These are phyloP conservation scores for Yarrowia divulgata DNA, from an alignment of 805 yeast genomes.

Conservation along the genomic window DNA sequence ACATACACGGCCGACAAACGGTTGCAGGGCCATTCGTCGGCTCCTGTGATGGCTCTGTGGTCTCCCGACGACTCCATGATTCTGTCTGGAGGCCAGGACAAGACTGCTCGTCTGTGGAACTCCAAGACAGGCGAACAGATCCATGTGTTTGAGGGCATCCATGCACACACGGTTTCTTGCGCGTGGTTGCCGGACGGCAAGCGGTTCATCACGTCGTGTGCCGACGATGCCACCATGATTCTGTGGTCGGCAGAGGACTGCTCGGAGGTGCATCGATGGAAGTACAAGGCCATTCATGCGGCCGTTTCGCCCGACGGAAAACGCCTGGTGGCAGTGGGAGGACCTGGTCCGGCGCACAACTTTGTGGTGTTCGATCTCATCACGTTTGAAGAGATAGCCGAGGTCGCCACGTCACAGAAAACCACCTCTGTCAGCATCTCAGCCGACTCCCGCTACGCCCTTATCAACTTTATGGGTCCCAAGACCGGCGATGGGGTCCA, in stretches of 20 bases:
- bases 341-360: slow-evolving; percentile 55
- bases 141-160: slow-evolving; percentile 43
- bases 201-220: slow-evolving; percentile 74
- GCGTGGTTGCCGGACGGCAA: slow-evolving; percentile 71
- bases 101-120: slow-evolving; percentile 73
- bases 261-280: slow-evolving; percentile 49
- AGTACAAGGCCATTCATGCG: slow-evolving; percentile 67
- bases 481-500: slow-evolving; percentile 25
- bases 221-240: slow-evolving; percentile 52
- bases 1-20: slow-evolving; percentile 48
- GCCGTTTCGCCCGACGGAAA: slow-evolving; percentile 71
- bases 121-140: slow-evolving; percentile 53
- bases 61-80: slow-evolving; percentile 72
- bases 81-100: slow-evolving; percentile 76
- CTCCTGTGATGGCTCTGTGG: slow-evolving; percentile 58
- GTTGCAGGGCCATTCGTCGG: slow-evolving; percentile 50
- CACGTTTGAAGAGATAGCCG: slow-evolving; percentile 54
- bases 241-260: slow-evolving; percentile 54
- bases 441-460: slow-evolving; percentile 59
- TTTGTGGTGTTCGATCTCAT: slow-evolving; percentile 65
- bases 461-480: slow-evolving; percentile 54
- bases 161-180: slow-evolving; percentile 56
- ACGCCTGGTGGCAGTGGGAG: slow-evolving; percentile 67
- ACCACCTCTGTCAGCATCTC: slow-evolving; percentile 72
- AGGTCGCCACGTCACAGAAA: slow-evolving; percentile 61